Evolutionary conservation across 176 grass and related monocot species (phyloP), one percentile per base, ranked within the genome.

Genomic region (maize (Zea mays)): DNA sequence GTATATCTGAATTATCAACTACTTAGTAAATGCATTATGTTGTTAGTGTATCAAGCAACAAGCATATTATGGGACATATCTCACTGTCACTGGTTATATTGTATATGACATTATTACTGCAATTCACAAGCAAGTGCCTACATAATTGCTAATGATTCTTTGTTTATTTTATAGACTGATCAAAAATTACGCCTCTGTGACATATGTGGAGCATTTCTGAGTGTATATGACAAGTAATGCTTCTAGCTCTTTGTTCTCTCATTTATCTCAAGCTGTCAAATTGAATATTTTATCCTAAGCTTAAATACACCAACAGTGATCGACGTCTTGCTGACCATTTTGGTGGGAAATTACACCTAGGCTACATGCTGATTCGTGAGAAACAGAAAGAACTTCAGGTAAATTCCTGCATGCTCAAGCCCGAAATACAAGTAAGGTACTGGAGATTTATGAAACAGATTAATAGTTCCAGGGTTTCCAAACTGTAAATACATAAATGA

Each of bases 191-290:
- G 96, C 43, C 83, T 99, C 73, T 99, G 96, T 73, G 96, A 99
- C 83, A 99, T 99, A 60, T 99, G 96, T 88, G 96, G 96, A 82
- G 96, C 96, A 59, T 99, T 99, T 87, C 87, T 99, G 75, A 99
- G 96, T 76, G 88, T 94, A 17, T 94, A 88, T 78, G 91, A 90
- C 71, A 94, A 90, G 88, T 90, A 94, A 77, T 74, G 9, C 46
- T 42, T 65, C 71, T 48, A 65, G 16, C 40, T 58, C 34, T 20
- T 50, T 71, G 17, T 36, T 27, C 14, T 67, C 41, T 40, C 7
- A 55, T 57, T 73, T 1, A 36, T 76, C 40, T 65, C 41, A 73
- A 44, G 65, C 17, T 65, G 6, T 57, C 19, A 16, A 69, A 59
- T 71, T 37, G 5, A 15, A 76, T 61, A 10, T 58, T 80, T 64